These are phyloP conservation scores for Cytospora piceae DNA, from an alignment of 2,329 filamentous ascomycete genomes.

Conservation along the genomic window DNA sequence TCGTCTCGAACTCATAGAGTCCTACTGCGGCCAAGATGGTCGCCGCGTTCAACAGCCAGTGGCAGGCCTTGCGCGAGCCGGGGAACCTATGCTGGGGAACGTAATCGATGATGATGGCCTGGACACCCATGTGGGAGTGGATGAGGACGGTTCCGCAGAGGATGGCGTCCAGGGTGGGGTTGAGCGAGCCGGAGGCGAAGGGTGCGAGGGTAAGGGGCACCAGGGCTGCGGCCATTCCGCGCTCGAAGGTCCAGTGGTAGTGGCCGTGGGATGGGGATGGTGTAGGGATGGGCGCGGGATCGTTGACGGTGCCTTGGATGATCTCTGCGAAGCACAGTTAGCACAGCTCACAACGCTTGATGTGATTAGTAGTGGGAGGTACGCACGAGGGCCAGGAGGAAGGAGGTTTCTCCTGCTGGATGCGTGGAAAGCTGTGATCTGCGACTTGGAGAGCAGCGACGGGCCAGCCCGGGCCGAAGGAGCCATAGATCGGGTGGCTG, in stretches of 20 bases:
- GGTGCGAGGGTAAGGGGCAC: conserved; percentile 87
- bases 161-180: conserved; percentile 84
- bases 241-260: conserved; percentile 99
- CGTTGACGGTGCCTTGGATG: conserved; percentile 76
- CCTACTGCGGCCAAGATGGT: conserved; percentile 84
- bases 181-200: conserved; percentile 88
- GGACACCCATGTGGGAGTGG: conserved; percentile 95
- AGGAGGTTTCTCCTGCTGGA: conserved; percentile 76
- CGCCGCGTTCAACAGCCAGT: conserved; percentile 77
- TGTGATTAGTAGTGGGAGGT: conserved; percentile 8
- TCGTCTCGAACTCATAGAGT: conserved; percentile 98
- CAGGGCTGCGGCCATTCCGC: conserved; percentile 76
- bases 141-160: conserved; percentile 83
- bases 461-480: conserved; percentile 31
- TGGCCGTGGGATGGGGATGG: conserved; percentile 81
- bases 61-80: conserved; percentile 65
- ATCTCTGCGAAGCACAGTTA: conserved; percentile 62
- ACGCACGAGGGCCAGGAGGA: conserved; percentile 83
- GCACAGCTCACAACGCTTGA: conserved; percentile 36
- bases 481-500: conserved; percentile 44
- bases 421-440: conserved; percentile 84
- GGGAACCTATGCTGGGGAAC: conserved; percentile 75
- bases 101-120: conserved; percentile 91
- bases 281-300: conserved; percentile 75
- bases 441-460: conserved; percentile 38